Percentiles rank a stretch among this genome's conserved stretches.
Evolutionary conservation across 2,329 filamentous ascomycete species (phyloP).

Genomic region (Rhinocladiella similis): DNA sequence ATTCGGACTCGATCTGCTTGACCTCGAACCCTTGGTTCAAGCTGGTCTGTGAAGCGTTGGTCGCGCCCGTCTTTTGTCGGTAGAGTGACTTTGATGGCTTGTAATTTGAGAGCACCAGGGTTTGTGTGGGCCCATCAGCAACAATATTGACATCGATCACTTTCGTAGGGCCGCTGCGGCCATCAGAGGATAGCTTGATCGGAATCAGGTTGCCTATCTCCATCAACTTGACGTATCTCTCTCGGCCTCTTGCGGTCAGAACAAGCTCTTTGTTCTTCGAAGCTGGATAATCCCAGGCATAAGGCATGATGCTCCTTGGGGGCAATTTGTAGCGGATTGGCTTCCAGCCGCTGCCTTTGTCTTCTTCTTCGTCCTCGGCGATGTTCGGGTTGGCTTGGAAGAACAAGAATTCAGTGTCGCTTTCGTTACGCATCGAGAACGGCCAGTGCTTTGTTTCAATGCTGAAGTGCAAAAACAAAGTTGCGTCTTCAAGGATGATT

Average conservation of each 20-base stretch:
- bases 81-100: slow-evolving; percentile 92
- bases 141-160: slow-evolving; percentile 96
- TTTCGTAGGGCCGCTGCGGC: slow-evolving; percentile 67
- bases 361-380: slow-evolving; percentile 79
- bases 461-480: slow-evolving; percentile 87
- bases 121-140: slow-evolving; percentile 93
- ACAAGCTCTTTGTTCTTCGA: slow-evolving; percentile 95
- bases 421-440: slow-evolving; percentile 98
- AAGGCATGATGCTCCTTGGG: slow-evolving; percentile 96
- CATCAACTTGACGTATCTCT: slow-evolving; percentile 88
- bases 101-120: slow-evolving; percentile 90
- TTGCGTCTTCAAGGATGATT: slow-evolving; percentile 87
- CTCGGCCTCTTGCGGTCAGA: slow-evolving; percentile 73
- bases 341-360: slow-evolving; percentile 79
- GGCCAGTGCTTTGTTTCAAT: slow-evolving; percentile 95
- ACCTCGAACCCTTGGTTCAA: slow-evolving; percentile 79
- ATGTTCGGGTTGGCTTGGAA: slow-evolving; percentile 92
- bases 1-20: slow-evolving; percentile 83
- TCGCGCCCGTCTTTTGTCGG: slow-evolving; percentile 58
- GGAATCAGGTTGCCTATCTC: slow-evolving; percentile 96
- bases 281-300: slow-evolving; percentile 98
- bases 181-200: slow-evolving; percentile 76
- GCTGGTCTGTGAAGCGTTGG: slow-evolving; percentile 57
- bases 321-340: slow-evolving; percentile 91
- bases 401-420: slow-evolving; percentile 94